These are phyloP conservation scores for Stagonosporopsis cucurbitacearum DNA, from an alignment of 2,329 filamentous ascomycete genomes.

Conservation along the genomic window DNA sequence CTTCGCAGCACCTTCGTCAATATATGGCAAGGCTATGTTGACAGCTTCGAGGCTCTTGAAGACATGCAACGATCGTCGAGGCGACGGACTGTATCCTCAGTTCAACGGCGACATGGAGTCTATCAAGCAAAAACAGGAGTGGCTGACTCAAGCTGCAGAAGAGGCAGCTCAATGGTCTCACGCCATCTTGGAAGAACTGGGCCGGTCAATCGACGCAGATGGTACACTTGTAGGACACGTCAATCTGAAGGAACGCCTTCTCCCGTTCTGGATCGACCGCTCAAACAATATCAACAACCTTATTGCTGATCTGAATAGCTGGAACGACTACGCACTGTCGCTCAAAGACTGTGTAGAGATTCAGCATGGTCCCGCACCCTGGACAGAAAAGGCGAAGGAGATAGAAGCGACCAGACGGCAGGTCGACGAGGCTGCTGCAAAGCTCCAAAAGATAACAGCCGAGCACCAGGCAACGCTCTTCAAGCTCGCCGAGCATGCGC, in stretches of 20 bases:
- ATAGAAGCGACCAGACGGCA: conserved; percentile 82
- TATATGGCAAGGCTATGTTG: conserved; percentile 24
- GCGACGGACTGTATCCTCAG: conserved; percentile 39
- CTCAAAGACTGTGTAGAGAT: conserved; percentile 60
- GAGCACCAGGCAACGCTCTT: conserved; percentile 77
- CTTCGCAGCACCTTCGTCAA: conserved; percentile 24
- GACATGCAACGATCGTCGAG: conserved; percentile 29
- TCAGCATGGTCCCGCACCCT: conserved; percentile 76
- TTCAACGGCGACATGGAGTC: conserved; percentile 30
- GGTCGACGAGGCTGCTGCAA: conserved; percentile 82
- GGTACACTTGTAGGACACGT: conserved; percentile 4
- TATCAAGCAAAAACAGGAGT: conserved; percentile 29
- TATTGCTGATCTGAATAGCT: conserved; percentile 57
- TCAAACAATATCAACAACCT: conserved; percentile 17
- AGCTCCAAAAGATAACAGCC: conserved; percentile 79
- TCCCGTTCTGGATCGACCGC: conserved; percentile 13
- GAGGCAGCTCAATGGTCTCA: conserved; percentile 18
- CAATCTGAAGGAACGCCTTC: conserved; percentile 9
- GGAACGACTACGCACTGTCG: conserved; percentile 65
- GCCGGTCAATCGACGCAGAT: conserved; percentile 13
- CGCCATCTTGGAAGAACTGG: conserved; percentile 7
- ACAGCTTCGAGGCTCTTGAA: conserved; percentile 31
- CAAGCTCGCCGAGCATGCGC: conserved; percentile 75
- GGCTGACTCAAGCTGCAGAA: conserved; percentile 23
- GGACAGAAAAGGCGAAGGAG: conserved; percentile 81